phyloP scores from a whole-genome alignment of 1,284 basidiomycete species.

The Cutaneotrichosporon daszewskae region DNA sequence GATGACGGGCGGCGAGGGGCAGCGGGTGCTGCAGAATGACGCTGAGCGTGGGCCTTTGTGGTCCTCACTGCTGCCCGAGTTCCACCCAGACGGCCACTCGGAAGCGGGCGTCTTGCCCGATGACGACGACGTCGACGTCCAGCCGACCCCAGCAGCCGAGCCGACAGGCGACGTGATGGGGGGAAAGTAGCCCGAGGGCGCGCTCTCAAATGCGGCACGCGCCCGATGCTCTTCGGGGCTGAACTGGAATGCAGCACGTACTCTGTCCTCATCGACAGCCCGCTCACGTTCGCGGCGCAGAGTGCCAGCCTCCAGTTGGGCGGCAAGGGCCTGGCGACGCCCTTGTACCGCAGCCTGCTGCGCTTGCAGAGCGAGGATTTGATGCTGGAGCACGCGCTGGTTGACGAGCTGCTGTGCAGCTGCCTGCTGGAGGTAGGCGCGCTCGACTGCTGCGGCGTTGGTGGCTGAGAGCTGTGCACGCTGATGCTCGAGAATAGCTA shows the following conservation, averaged over 20 bases:
- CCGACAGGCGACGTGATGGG: slow-evolving; percentile 13
- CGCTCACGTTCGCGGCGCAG: slow-evolving; percentile 16
- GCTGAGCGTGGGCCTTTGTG: too few relatives aligned
- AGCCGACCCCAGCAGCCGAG: slow-evolving; percentile 15
- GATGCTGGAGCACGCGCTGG: slow-evolving; percentile 16
- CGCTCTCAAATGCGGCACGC: slow-evolving; percentile 29
- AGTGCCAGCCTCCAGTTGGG: slow-evolving; percentile 25
- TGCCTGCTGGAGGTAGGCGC: slow-evolving; percentile 9
- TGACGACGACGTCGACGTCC: slow-evolving; percentile 7
- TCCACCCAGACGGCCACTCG: slow-evolving; percentile 10
- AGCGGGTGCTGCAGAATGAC: slow-evolving; percentile 9
- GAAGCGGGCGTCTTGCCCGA: slow-evolving; percentile 1
- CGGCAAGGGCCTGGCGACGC: slow-evolving; percentile 22
- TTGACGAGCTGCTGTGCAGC: slow-evolving; percentile 19
- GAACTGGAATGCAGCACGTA: too few relatives aligned
- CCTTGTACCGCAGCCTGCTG: slow-evolving; percentile 12
- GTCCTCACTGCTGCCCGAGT: slow-evolving; percentile 7
- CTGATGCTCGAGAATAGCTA: slow-evolving; percentile 24
- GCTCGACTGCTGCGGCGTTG: slow-evolving; percentile 3
- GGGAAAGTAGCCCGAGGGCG: slow-evolving; percentile 13
- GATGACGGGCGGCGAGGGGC: slow-evolving; percentile 7
- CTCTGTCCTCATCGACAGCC: slow-evolving; percentile 1
- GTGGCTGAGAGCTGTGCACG: slow-evolving; percentile 19
- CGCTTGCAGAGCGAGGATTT: slow-evolving; percentile 12
- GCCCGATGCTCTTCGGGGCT: slow-evolving; percentile 14